Evolutionary conservation across 2,329 filamentous ascomycete genomes (phyloP).

Genomic region (Phialocephala subalpina): DNA sequence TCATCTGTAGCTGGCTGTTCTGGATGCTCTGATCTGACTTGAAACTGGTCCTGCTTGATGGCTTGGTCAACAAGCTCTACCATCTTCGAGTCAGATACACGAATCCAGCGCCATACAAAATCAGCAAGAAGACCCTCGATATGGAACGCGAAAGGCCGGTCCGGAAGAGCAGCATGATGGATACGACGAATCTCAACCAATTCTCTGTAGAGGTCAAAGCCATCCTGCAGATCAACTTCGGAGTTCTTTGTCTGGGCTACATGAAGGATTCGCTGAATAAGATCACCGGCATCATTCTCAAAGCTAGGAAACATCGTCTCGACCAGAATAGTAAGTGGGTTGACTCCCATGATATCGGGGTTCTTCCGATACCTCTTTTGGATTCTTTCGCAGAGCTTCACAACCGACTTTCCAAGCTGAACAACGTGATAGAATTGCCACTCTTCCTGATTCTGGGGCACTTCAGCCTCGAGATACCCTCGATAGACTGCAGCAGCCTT

Average conservation of each 20-base stretch:
- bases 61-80: conserved; percentile 87
- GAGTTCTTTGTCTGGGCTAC: conserved; percentile 72
- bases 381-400: conserved; percentile 86
- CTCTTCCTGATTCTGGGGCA: conserved; percentile 80
- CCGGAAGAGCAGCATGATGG: conserved; percentile 77
- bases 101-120: conserved; percentile 97
- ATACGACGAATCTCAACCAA: conserved; percentile 85
- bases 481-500: conserved; percentile 84
- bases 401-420: conserved; percentile 84
- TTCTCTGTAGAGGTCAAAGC: conserved; percentile 92
- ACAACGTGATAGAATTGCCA: conserved; percentile 95
- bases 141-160: conserved; percentile 81
- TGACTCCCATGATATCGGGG: conserved; percentile 83
- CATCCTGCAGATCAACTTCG: conserved; percentile 88
- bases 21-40: conserved; percentile 71
- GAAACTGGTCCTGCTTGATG: conserved; percentile 88
- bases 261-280: conserved; percentile 82
- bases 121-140: conserved; percentile 86
- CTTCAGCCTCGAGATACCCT: conserved; percentile 77
- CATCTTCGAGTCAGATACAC: conserved; percentile 80
- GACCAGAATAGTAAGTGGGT: conserved; percentile 74
- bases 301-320: conserved; percentile 88
- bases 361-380: conserved; percentile 92
- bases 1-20: conserved; percentile 75
- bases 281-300: conserved; percentile 85